These are phyloP conservation scores for Basipetospora chlamydospora DNA, from an alignment of 2,329 filamentous ascomycete species.

Conservation along the genomic window DNA sequence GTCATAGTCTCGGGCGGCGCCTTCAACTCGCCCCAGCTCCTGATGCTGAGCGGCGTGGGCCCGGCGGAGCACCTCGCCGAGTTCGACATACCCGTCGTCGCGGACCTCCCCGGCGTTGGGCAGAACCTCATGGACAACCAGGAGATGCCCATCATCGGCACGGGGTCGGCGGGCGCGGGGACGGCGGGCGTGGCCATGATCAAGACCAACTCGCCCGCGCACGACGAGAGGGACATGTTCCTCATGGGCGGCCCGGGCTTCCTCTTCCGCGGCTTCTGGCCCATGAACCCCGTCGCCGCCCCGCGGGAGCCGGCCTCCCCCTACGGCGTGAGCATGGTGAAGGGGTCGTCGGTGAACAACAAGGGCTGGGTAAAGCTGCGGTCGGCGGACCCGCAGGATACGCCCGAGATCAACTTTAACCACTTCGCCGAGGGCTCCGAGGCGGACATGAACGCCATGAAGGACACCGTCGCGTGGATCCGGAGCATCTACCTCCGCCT, in stretches of 20 bases:
- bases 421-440: constrained; percentile 34
- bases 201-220: constrained; percentile 8
- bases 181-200: constrained; percentile 6
- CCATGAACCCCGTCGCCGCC: constrained; percentile 2
- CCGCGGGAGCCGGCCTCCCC: constrained; percentile 17
- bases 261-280: constrained; percentile 15
- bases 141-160: constrained; percentile 25
- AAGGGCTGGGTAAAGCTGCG: constrained; percentile 47
- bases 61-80: constrained; percentile 23
- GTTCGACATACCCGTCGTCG: constrained; percentile 33
- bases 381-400: constrained; percentile 46
- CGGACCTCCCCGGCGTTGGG: constrained; percentile 45
- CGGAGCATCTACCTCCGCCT: constrained; percentile 11
- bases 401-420: constrained; percentile 47
- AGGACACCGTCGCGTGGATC: constrained; percentile 18
- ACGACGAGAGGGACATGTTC: constrained; percentile 8
- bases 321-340: constrained; percentile 9
- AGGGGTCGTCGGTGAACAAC: constrained; percentile 25
- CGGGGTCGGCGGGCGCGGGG: constrained; percentile 1
- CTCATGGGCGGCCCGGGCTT: constrained; percentile 7
- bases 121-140: constrained; percentile 27
- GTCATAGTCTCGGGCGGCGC: constrained; percentile 34
- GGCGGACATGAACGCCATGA: constrained; percentile 25
- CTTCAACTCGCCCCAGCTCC: constrained; percentile 35
- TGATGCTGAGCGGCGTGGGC: constrained; percentile 36